Evolutionary conservation across 2,329 filamentous ascomycete species (phyloP), one percentile per base, ranked within the genome.

Genomic region (Decorospora gaudefroyi): DNA sequence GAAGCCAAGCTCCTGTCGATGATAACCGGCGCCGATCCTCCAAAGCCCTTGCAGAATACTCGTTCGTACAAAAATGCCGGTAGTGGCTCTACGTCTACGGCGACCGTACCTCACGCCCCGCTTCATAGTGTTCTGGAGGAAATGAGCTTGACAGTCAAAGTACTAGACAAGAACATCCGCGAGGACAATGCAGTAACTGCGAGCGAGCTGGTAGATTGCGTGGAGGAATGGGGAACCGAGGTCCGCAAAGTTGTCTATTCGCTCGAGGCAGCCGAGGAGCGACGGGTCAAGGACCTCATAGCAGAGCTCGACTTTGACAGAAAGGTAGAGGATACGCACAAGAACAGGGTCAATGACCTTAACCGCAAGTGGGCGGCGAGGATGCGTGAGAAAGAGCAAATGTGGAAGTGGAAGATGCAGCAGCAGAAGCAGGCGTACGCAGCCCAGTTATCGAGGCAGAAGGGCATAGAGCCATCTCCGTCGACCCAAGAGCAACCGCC

Each of bases 241-340:
- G 9, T 47, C n/a, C 13, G 5, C 11, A 38, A 23, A 28, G 33
- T 43, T 19, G 11, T 43, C 10, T 16, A 23, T 8, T 18, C 32
- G 9, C 30, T 11, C 23, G 28, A 33, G 34, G 19, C 39, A 13
- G 39, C 33, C 18, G 44, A 47, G 26, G 17, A 11, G 11, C 15
- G 13, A 22, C 32, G 35, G 11, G 42, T 31, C 27, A 13, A 35
- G 23, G 27, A 46, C 6, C 4, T 46, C 2, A 13, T 41, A 15
- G 21, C 8, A 12, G 27, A 49, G 11, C 27, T 49, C n/a, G 16
- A 37, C 11, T 41, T 41, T 15, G 42, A 49, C 19, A 15, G 15
- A 8, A 28, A 29, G 4, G 12, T 46, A 3, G 22, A 32, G 25
- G 27, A 19, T 13, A 16, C 21, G n/a, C 36, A 41, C 12, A 11